Conservation (phyloP, 495 filamentous ascomycete species). For the Terfezia claveryi region DNA sequence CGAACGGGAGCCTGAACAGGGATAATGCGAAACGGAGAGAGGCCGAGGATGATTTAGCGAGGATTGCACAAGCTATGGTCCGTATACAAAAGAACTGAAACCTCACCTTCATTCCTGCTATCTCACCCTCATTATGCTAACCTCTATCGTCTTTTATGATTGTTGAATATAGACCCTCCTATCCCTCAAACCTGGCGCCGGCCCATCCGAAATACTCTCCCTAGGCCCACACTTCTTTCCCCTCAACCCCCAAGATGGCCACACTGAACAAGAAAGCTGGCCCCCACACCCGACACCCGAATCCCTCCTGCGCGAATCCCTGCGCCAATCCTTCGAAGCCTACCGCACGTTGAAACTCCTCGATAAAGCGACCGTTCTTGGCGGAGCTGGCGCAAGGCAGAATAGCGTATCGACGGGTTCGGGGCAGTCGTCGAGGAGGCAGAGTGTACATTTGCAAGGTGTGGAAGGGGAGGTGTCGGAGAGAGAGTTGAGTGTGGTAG, state of each 20-base stretch:
- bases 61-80: background rate
- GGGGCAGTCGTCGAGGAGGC: background rate
- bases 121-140: too few species aligned
- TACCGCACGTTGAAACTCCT: background rate
- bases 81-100: background rate
- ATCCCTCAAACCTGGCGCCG: too few species aligned
- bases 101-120: too few species aligned
- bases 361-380: background rate
- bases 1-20: background rate
- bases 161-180: too few species aligned
- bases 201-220: too few species aligned
- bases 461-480: background rate
- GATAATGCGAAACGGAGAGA: background rate
- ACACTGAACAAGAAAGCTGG: background rate
- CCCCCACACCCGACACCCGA: background rate
- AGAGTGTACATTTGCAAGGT: background rate
- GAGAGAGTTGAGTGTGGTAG: background rate
- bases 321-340: background rate
- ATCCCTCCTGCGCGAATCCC: background rate
- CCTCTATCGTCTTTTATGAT: too few species aligned
- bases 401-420: background rate
- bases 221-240: too few species aligned
- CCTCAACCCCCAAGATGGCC: too few species aligned
- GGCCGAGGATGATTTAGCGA: background rate
- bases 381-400: background rate